Percentiles rank a stretch among this genome's conserved stretches.
These are phyloP conservation scores for Boletus rubescentipes DNA, from an alignment of 768 basidiomycete species.

Conservation along the genomic window DNA sequence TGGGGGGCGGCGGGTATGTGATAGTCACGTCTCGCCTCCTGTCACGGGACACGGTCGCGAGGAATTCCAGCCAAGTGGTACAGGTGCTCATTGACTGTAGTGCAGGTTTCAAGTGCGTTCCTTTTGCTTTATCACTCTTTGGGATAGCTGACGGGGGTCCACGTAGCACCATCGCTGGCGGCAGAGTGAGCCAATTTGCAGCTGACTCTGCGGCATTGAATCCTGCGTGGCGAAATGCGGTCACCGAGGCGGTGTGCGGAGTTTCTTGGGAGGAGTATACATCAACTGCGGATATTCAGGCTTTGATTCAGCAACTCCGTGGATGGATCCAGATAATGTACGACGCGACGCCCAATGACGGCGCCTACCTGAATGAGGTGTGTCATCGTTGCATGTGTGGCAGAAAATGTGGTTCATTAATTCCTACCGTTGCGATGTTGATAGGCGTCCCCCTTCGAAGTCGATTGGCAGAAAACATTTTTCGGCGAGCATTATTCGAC, in stretches of 20 bases:
- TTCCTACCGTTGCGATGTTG: not conserved
- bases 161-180: constrained; percentile 44
- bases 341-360: constrained; percentile 34
- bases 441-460: constrained; percentile 45
- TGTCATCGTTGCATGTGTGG: not conserved
- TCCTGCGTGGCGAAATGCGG: constrained; percentile 47
- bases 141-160: constrained; percentile 6
- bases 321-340: constrained; percentile 12
- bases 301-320: constrained; percentile 6
- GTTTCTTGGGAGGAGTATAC: constrained; percentile 23
- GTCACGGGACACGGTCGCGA: constrained; percentile 27
- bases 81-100: constrained; percentile 12
- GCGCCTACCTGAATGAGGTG: constrained; percentile 52
- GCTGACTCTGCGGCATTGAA: constrained; percentile 43
- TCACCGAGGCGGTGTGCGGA: constrained; percentile 13
- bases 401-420: not conserved
- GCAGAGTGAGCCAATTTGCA: constrained; percentile 37
- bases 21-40: constrained; percentile 30
- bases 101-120: constrained; percentile 5
- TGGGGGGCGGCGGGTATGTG: constrained; percentile 22
- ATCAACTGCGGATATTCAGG: constrained; percentile 10
- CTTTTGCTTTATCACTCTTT: no score
- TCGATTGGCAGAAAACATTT: constrained; percentile 42
- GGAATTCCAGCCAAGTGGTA: constrained; percentile 25
- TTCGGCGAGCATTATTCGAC: constrained; percentile 45